Evolutionary conservation across 352 stramenopile species (phyloP), one percentile per base, ranked within the genome.

Genomic region (Pythium chondricola): DNA sequence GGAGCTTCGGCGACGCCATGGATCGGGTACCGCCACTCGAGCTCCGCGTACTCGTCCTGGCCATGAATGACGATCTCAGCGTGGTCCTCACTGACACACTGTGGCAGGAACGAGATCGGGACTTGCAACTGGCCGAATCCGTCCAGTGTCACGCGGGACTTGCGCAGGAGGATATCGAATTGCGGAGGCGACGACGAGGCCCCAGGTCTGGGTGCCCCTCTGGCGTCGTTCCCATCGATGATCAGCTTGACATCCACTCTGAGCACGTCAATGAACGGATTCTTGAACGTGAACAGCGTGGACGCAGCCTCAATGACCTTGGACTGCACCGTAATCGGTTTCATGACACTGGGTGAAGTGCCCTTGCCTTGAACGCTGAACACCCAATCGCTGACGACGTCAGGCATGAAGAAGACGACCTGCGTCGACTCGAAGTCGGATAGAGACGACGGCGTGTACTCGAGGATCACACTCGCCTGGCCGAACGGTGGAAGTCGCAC

Each of bases 271-370:
- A 75, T 71, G 24, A 98, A 97, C 6, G 93, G 92, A 50, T 98
- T 98, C 41, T 90, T 84, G 54, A 98, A 98, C 0, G 76, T 74
- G 40, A 98, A 95, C 24, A 95, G 74, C 29, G 81, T 88, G 16
- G 74, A 95, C 1, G 77, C 70, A 9, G 77, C 84, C 53, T 95
- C 83, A 30, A 79, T 69, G 1, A 97, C 83, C 24, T 76, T 81
- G 1, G 83, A 73, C 14, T 70, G 60, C 4, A 91, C 65, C 2
- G 70, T 59, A 21, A 87, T 80, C 6, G 74, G 74, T 44, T 93
- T 84, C 88, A 97, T 97, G 7, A 97, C 56, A n/a, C 84, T 95
- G 2, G 93, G 91, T 5, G 84, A 57, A 24, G 69, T 76, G 3
- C 90, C 89, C 2, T 73, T 67, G 27, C 93, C 93, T 21, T 65